Evolutionary conservation across 306 rosid species (phyloP).

Genomic region (Notholithocarpus densiflorus): DNA sequence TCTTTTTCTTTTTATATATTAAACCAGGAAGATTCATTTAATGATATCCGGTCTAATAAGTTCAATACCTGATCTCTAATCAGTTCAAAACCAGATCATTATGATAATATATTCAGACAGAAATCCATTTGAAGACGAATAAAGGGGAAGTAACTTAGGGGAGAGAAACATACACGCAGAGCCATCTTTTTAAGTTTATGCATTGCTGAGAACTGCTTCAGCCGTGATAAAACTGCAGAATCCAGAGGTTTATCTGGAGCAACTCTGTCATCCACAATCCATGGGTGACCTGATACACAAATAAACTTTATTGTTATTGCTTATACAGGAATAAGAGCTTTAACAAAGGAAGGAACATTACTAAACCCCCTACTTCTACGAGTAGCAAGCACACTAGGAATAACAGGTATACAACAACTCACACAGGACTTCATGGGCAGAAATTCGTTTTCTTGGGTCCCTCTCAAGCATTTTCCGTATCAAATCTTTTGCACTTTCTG

Average conservation of each 20-base stretch:
- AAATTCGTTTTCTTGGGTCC: constrained; percentile 64
- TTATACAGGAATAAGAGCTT: constrained; percentile 7
- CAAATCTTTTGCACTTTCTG: constrained; percentile 78
- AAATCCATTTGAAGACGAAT: constrained; percentile 16
- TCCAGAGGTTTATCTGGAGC: constrained; percentile 89
- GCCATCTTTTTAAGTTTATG: constrained; percentile 91
- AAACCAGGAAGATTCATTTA: background rate
- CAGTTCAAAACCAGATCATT: constrained; percentile 1
- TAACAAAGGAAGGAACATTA: constrained; percentile 3
- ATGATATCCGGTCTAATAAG: background rate
- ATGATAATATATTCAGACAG: background rate
- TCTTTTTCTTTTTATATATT: too few relatives aligned
- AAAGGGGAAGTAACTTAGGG: background rate
- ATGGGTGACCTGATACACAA: constrained; percentile 65
- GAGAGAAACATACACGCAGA: constrained; percentile 47
- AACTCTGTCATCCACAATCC: constrained; percentile 81
- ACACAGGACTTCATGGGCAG: constrained; percentile 90
- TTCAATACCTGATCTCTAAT: background rate
- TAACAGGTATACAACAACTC: constrained; percentile 38
- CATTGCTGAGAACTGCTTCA: constrained; percentile 91
- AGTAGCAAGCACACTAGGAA: constrained; percentile 9
- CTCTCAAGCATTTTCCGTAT: constrained; percentile 66
- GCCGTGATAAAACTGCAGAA: constrained; percentile 87
- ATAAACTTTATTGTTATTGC: constrained; percentile 20
- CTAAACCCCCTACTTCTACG: constrained; percentile 7